Base-by-base conservation (phyloP, 225 moss, liverwort and hornwort genomes). In the Thuidium tamariscinum region DNA sequence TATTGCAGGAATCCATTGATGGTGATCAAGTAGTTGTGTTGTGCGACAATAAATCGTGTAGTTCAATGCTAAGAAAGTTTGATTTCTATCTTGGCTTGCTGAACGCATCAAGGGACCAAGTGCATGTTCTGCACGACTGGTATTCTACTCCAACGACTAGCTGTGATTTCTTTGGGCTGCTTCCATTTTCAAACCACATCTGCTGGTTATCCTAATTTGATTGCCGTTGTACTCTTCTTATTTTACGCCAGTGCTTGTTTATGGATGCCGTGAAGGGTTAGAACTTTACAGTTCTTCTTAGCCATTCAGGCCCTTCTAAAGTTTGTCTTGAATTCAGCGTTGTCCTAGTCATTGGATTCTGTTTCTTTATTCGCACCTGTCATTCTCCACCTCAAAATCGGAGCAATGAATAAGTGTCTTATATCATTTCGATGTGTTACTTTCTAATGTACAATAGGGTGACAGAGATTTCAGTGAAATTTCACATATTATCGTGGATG, bases 111-210 rank as follows among this genome's bases (percentile, higher is more conserved):
- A 90, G 91, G 93, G 81, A 99, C 99, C 51, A 97, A 96, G 87
- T 95, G 97, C 77, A 85, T 99, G 39, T 99, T 99, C 77, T 99
- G 99, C 83, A 99, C 99, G 62, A 97, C 99, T 48, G 99, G 99
- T 89, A 99, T 99, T 79, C 87, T 99, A 83, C 96, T 99, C 65
- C 95, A 97, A 88, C 93, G 99, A 67, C 93, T 99, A 88, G 92
- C 92, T 82, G 97, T 97, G 77, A 96, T 95, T 92, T 82, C 62
- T 82, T 72, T 67, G 30, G n/a, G 66, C 86, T 82, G 42, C 69
- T 80, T 85, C 56, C 84, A 57, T 85, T 49, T 79, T n/a, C 74
- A 63, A 60, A 69, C 9, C 22, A 74, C 41, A 41, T 44, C 82
- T 83, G 16, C 76, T 88, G 32, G 30, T 81, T 52, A 59, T 83